Percentiles rank a stretch among this genome's conserved stretches.
Evolutionary conservation across 345 rosid species (phyloP).

Genomic region (Ceriops decandra): DNA sequence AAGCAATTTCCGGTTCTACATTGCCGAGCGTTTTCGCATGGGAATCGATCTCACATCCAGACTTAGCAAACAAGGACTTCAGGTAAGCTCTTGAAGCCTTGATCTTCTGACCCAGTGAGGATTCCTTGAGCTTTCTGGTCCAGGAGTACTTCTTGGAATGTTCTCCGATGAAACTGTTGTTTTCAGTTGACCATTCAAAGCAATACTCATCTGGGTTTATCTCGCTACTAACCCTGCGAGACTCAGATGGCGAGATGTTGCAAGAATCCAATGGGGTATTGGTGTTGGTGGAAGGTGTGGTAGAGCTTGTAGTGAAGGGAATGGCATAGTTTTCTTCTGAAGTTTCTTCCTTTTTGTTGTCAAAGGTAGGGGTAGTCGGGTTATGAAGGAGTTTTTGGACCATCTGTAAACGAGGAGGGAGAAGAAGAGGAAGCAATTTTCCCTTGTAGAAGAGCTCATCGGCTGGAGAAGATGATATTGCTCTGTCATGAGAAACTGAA

Average conservation of each 20-base stretch:
- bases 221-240: conserved; percentile 56
- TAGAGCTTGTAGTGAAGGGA: conserved; percentile 19
- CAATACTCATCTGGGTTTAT: conserved; percentile 49
- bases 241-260: conserved; percentile 46
- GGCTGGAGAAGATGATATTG: conserved; percentile 51
- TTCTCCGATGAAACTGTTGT: conserved; percentile 36
- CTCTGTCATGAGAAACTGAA: conserved; percentile 41
- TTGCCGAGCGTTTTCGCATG: conserved; percentile 38
- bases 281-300: conserved; percentile 16
- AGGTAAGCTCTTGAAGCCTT: conserved; percentile 73
- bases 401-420: conserved; percentile 78
- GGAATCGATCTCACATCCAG: conserved; percentile 53
- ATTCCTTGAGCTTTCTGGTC: conserved; percentile 51
- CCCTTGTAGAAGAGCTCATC: conserved; percentile 97
- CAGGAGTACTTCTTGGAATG: conserved; percentile 37
- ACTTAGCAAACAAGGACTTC: conserved; percentile 56
- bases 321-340: conserved; percentile 23
- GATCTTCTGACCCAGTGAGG: conserved; percentile 54
- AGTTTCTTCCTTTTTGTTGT: conserved; percentile 19
- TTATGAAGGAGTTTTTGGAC: conserved; percentile 62
- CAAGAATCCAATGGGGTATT: conserved; percentile 32
- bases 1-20: conserved; percentile 22
- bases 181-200: conserved; percentile 58
- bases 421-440: conserved; percentile 90
- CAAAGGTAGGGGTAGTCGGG: conserved; percentile 20